Percentiles rank a stretch among this genome's conserved stretches.
Conservation (phyloP, 495 filamentous ascomycete genomes). For the Hyaloscypha variabilis region DNA sequence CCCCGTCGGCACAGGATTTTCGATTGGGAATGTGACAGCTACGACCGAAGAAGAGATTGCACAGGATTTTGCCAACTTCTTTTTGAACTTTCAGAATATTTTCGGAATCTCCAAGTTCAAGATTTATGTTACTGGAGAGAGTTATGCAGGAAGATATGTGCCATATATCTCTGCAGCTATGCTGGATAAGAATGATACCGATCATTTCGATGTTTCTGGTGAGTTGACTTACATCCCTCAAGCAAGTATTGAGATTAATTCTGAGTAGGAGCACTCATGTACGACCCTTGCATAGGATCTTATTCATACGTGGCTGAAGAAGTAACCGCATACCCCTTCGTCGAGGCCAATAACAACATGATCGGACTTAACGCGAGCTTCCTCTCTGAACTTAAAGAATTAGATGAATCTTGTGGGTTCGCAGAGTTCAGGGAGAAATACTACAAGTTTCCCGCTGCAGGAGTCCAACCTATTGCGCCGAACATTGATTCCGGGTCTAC, state of each 20-base stretch:
- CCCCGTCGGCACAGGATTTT: conserved; percentile 59
- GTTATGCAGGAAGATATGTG: conserved; percentile 59
- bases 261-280: conserved; percentile 22
- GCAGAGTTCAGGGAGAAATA: conserved; percentile 56
- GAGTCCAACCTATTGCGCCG: conserved; percentile 45
- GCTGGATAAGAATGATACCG: conserved; percentile 50
- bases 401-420: conserved; percentile 59
- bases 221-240: too few relatives aligned
- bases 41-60: conserved; percentile 59
- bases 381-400: conserved; percentile 47
- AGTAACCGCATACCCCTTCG: conserved; percentile 45
- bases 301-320: conserved; percentile 28
- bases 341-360: conserved; percentile 53
- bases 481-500: neutral
- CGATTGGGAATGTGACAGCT: conserved; percentile 54
- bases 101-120: conserved; percentile 64
- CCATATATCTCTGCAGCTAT: conserved; percentile 58
- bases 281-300: conserved; percentile 33
- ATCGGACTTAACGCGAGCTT: conserved; percentile 61
- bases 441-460: conserved; percentile 55
- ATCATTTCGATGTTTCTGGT: conserved; percentile 52
- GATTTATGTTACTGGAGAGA: conserved; percentile 66
- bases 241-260: too few relatives aligned
- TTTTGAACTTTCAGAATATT: conserved; percentile 62
- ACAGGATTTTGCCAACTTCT: conserved; percentile 63